Conservation (phyloP, 2,329 filamentous ascomycete genomes). For the Calonectria ilicicola region DNA sequence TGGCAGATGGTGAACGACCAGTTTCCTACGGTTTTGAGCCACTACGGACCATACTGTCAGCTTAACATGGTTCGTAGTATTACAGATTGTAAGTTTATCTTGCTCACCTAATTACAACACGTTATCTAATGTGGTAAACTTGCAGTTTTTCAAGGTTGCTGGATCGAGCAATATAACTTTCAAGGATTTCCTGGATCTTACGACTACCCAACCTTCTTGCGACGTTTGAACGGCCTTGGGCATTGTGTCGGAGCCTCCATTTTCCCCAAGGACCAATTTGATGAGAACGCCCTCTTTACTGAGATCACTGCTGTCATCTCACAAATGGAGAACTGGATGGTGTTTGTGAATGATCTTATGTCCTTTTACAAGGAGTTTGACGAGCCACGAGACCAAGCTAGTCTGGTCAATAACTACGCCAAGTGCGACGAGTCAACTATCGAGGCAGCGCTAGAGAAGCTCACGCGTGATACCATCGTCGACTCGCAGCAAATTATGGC, state of each 20-base stretch:
- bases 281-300: not conserved
- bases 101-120: too few relatives aligned
- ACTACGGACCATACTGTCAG: not conserved
- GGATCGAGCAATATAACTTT: not conserved
- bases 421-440: not conserved
- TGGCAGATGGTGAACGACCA: not conserved
- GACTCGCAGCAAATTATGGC: not conserved
- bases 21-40: not conserved
- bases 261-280: not conserved
- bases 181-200: not conserved
- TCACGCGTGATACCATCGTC: not conserved
- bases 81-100: not conserved
- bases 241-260: not conserved
- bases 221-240: not conserved
- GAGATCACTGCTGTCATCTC: not conserved
- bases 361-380: conserved; percentile 3
- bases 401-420: not conserved
- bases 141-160: not conserved
- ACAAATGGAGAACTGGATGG: conserved; percentile 1
- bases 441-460: not conserved
- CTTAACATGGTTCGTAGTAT: not conserved
- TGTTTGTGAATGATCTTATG: not conserved
- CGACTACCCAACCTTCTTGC: not conserved
- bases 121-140: not conserved
- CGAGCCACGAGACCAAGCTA: not conserved